Base-by-base conservation (phyloP, 1,284 basidiomycete genomes). In the Termitomyces sp. region DNA sequence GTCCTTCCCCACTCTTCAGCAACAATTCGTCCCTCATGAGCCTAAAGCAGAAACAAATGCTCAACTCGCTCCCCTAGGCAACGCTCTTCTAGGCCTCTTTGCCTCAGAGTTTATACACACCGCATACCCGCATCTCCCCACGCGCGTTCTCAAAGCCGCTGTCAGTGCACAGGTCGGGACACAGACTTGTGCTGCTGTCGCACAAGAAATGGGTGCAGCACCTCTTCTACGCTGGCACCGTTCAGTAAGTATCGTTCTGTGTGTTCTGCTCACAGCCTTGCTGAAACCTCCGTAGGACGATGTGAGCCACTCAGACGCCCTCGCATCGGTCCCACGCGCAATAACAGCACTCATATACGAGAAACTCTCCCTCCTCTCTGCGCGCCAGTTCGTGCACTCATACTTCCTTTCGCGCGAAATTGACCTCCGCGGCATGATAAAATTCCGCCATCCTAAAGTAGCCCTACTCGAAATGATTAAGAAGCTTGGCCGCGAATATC, bases 161-260 rank as follows among this genome's bases (percentile, higher is more conserved):
- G 83, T 97, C 49, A 93, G 91, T 41, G 90, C 93, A 38, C 91
- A 91, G 69, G 94, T 96, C 24, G 96, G 96, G 3, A 87, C 92
- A 9, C 72, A 81, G 58, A 89, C 92, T 10, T 91, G 92, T 64
- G 83, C 90, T 41, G 84, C 80, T 60, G 86, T 99, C 46, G 94
- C 91, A 21, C 80, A 84, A 55, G 92, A 94, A 70, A 86, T 92
- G 72, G 90, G 86, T 65, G 83, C 83, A 12, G 73, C 81, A 42
- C 80, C 82, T 41, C 75, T 91, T 53, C 70, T 88, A 58, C 75
- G 84, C 62, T 88, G 88, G 89, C 79, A 84, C 65, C 77, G 86
- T 74, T 79, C 75, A 61, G 85, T 89, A 66, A 55, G 81, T 69
- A 6, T 28, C 34, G 3, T 12, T 38, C 5, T 7, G 3, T 7